phyloP scores from a whole-genome alignment of 371 early-diverging fungal species.

The Coemansia sp. region DNA sequence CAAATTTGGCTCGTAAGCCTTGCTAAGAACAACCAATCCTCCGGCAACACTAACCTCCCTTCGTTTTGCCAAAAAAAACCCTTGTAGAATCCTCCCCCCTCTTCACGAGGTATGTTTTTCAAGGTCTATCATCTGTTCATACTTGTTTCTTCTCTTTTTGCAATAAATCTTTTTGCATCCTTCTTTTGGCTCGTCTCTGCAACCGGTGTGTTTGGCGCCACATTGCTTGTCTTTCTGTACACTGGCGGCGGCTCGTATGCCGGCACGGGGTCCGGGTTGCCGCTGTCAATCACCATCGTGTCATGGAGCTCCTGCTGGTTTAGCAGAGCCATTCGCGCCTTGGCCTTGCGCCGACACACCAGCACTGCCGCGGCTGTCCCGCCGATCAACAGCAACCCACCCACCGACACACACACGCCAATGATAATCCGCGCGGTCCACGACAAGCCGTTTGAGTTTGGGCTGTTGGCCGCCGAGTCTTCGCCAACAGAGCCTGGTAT shows the following conservation, averaged over 20 bases:
- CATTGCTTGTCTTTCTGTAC: background rate
- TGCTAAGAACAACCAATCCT: too few species aligned
- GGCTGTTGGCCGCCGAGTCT: background rate
- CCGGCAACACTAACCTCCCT: too few species aligned
- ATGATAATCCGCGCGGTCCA: background rate
- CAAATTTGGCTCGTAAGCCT: too few species aligned
- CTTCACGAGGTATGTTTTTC: too few species aligned
- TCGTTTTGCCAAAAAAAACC: too few species aligned
- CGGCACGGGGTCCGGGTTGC: background rate
- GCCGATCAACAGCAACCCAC: background rate
- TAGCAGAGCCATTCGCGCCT: background rate
- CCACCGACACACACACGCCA: background rate
- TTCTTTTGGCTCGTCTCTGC: too few species aligned
- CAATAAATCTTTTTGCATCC: too few species aligned
- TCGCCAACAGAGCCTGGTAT: background rate
- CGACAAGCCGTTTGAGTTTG: background rate
- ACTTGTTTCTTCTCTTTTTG: too few species aligned
- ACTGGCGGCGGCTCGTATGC: background rate
- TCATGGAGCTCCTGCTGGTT: background rate
- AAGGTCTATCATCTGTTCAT: too few species aligned
- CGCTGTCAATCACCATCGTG: background rate
- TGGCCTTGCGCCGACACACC: background rate
- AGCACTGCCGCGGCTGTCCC: too few species aligned
- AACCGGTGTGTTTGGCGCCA: background rate
- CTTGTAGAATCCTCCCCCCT: too few species aligned